These are phyloP conservation scores for Candida qinlingensis DNA, from an alignment of 805 yeast species.

Conservation along the genomic window DNA sequence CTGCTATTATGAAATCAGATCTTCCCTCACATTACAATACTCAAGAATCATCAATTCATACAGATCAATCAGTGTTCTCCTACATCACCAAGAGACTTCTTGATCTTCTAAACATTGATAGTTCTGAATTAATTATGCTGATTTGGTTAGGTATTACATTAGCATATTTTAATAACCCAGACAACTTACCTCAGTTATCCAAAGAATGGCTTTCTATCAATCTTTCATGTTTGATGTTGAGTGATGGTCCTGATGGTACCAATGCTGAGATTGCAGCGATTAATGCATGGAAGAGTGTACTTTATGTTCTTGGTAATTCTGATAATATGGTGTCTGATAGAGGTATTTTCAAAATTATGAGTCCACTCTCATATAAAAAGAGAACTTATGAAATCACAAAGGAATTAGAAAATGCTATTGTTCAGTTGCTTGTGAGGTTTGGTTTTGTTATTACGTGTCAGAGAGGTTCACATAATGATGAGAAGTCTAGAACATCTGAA, in stretches of 20 bases:
- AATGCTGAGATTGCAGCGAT: background rate
- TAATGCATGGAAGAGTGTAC: constrained; percentile 5
- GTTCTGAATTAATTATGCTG: constrained; percentile 2
- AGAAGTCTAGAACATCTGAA: too few relatives aligned
- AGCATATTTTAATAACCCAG: constrained; percentile 10
- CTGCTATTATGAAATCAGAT: constrained; percentile 9
- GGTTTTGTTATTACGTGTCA: background rate
- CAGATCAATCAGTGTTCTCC: constrained; percentile 3
- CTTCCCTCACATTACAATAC: constrained; percentile 1
- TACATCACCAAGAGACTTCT: background rate
- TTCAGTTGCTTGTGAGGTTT: background rate
- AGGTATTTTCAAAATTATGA: background rate
- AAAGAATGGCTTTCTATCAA: constrained; percentile 5
- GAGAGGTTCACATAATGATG: too few relatives aligned
- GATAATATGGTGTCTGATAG: background rate
- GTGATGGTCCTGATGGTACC: background rate
- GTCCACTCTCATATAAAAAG: too few relatives aligned
- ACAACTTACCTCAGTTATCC: background rate
- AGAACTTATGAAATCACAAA: background rate
- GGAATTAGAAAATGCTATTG: background rate
- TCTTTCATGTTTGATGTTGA: background rate
- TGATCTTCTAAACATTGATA: background rate
- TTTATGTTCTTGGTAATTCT: constrained; percentile 2
- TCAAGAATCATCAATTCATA: constrained; percentile 8
- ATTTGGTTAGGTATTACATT: constrained; percentile 22